These are phyloP conservation scores for Medicago lupulina DNA, from an alignment of 306 rosid species.

Conservation along the genomic window DNA sequence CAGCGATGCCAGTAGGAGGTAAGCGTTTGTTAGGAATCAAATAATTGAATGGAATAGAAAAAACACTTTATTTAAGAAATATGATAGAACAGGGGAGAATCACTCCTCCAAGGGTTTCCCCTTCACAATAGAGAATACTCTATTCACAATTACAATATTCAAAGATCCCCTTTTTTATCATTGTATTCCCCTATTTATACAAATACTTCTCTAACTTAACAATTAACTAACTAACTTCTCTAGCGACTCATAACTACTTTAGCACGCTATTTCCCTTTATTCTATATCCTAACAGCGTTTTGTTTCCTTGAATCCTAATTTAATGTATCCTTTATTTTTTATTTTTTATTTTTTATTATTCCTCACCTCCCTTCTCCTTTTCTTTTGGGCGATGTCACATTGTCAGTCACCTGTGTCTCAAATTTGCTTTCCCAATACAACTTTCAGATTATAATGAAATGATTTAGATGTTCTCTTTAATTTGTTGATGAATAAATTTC, in stretches of 20 bases:
- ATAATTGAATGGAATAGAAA: no score
- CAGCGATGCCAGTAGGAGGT: slow-evolving; percentile 70
- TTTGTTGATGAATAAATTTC: slow-evolving; percentile 13
- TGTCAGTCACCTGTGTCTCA: slow-evolving; percentile 21
- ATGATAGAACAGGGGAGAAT: no score
- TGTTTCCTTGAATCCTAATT: slow-evolving; percentile 34
- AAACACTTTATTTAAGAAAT: no score
- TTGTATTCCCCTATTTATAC: no score
- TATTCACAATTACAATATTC: no score
- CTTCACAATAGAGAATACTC: no score
- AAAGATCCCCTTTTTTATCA: no score
- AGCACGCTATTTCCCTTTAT: no score
- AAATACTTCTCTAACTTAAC: no score
- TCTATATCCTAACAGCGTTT: slow-evolving; percentile 1
- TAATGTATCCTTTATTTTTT: background rate
- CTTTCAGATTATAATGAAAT: slow-evolving; percentile 2
- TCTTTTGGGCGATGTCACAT: slow-evolving; percentile 25
- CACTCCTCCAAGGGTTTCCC: no score
- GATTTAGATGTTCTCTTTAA: slow-evolving; percentile 1
- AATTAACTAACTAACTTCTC: no score
- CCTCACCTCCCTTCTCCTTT: background rate
- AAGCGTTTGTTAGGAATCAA: slow-evolving; percentile 6
- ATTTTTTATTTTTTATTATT: background rate
- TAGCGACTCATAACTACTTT: no score
- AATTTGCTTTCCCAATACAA: slow-evolving; percentile 23